Evolutionary conservation across 345 rosid species (phyloP).

Genomic region (Aurinia saxatilis): DNA sequence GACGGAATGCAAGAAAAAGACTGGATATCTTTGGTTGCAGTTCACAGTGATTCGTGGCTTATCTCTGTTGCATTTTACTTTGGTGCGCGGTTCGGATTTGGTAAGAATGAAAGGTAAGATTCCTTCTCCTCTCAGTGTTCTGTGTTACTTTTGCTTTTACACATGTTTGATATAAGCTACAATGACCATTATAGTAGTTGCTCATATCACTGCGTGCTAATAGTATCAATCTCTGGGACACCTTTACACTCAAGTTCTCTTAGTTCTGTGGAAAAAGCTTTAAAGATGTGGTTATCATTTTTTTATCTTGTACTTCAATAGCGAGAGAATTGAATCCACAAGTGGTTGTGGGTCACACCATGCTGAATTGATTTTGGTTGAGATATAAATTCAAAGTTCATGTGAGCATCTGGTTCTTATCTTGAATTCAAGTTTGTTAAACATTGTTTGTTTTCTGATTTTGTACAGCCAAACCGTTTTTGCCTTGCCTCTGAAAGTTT

Average conservation of each 20-base stretch:
- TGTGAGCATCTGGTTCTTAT: no score
- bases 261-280: not conserved
- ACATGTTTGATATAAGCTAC: not conserved
- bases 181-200: not conserved
- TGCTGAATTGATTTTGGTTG: no score
- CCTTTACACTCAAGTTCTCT: not conserved
- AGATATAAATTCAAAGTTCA: no score
- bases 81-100: conserved; percentile 98
- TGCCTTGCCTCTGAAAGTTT: no score
- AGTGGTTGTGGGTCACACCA: no score
- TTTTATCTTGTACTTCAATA: not conserved
- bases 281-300: not conserved
- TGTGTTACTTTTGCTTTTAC: not conserved
- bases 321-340: not conserved
- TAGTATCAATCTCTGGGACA: not conserved
- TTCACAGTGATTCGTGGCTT: conserved; percentile 98
- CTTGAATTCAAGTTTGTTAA: no score
- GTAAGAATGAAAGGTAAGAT: conserved; percentile 86
- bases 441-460: no score
- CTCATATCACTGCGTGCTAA: not conserved
- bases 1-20: conserved; percentile 98
- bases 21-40: conserved; percentile 94
- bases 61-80: conserved; percentile 95
- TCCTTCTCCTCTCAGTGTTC: conserved; percentile 3
- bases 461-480: no score